Base-by-base conservation (phyloP, 2,329 filamentous ascomycete species). In the Neonectria punicea region DNA sequence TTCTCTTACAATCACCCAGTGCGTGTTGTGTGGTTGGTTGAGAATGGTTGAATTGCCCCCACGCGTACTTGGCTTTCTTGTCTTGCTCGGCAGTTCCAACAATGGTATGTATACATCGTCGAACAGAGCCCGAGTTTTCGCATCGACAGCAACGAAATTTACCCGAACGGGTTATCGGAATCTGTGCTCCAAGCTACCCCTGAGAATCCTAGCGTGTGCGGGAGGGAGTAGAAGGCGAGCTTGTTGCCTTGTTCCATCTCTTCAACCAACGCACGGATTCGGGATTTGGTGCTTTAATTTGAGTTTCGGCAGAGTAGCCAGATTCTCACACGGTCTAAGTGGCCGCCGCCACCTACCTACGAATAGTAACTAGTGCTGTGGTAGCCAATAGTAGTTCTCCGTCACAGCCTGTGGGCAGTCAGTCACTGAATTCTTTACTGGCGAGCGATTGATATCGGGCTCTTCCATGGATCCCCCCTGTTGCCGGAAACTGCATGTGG, bases 171-270 rank as follows among this genome's bases (percentile, higher is more conserved):
- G 22, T 43, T 18, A 56, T 39, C 36, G 18, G 34, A 34, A 43
- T 54, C 20, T 61, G 50, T 49, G 50, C 41, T 34, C 44, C 44
- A 14, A 34, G 50, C 49, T 39, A 53, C 53, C 53, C 53, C 53
- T 57, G 44, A 46, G 46, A 44, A 39, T 39, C 20, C 28, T 39
- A 39, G 50, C 30, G 30, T n/a, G 53, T 39, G 49, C 36, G 36
- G 44, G 55, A 50, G 25, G 44, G 28, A 28, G n/a, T 16, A 44
- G n/a, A 46, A 25, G 53, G 25, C 18, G 30, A 20, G 16, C 25
- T 28, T 34, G 41, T 16, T 14, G 22, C 22, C 11, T 25, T 49
- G 46, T 49, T 49, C 7, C 32, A 10, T 32, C 30, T 32, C 16
- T 11, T 25, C 13, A 47, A 22, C 20, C 2, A 47, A 47, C 44